phyloP scores from a whole-genome alignment of 495 filamentous ascomycete species.

The Mytilinidion resinicola region DNA sequence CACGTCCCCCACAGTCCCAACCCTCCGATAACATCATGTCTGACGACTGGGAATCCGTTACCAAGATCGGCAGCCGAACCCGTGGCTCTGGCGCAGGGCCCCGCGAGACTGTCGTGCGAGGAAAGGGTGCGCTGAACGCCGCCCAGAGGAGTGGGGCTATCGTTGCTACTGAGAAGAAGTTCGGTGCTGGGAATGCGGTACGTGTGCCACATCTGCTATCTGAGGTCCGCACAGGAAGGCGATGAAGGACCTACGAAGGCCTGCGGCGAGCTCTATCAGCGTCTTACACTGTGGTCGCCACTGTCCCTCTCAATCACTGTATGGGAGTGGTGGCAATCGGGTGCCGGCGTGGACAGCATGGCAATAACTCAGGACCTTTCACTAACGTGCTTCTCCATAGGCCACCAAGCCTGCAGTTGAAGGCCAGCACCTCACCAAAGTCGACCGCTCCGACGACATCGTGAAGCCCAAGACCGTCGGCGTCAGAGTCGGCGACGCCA shows the following conservation, averaged over 20 bases:
- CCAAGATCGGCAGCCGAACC: conserved; percentile 86
- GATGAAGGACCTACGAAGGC: not conserved
- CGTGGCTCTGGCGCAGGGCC: conserved; percentile 51
- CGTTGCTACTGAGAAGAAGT: conserved; percentile 92
- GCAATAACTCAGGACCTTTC: not conserved
- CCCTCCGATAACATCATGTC: conserved; percentile 39
- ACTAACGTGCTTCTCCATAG: conserved; percentile 3
- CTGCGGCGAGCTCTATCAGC: not conserved
- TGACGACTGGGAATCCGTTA: conserved; percentile 79
- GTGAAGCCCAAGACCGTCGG: conserved; percentile 91
- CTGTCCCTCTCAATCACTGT: no score
- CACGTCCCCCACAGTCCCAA: not conserved
- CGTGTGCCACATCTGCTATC: conserved; percentile 36
- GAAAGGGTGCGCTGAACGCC: conserved; percentile 78
- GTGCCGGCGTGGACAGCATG: no score
- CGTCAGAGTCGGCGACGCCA: conserved; percentile 69
- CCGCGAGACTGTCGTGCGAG: conserved; percentile 81
- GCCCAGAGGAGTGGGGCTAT: conserved; percentile 72
- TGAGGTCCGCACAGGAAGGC: conserved; percentile 7
- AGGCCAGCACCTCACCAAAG: conserved; percentile 95
- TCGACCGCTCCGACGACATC: conserved; percentile 96
- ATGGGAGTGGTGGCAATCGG: no score
- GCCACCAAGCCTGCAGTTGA: conserved; percentile 54
- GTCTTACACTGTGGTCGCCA: not conserved
- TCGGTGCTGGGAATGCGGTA: conserved; percentile 67